Base-by-base conservation (phyloP, 176 grass and related monocot genomes). In the Aegilops tauschii region DNA sequence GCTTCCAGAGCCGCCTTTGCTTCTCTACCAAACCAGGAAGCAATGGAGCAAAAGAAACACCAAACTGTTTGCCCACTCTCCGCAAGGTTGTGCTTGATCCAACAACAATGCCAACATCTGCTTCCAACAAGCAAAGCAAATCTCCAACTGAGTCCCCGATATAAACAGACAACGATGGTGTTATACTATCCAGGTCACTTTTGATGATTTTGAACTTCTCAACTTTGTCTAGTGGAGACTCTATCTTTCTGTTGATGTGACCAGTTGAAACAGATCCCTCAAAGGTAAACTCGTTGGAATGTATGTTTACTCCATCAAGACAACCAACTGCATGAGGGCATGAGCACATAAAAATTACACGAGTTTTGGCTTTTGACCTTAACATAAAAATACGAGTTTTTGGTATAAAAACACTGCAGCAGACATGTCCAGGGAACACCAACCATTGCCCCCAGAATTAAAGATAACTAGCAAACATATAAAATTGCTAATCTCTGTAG, bases 141-240 rank as follows among this genome's bases (percentile, higher is more conserved):
- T 99, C 97, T 83, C 97, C 94, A 69, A 96, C 87, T 1, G 97
- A 94, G 69, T 96, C 97, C 30, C 97, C 97, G 28, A 99, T 94
- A 75, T 96, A 99, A 65, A 99, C 90, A 37, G 97, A 90, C 32
- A 91, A 73, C 28, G 39, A 85, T 50, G 73, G 36, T 12, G 31
- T 9, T 39, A 84, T 69, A 25, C 54, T 79, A 25, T 81, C 85
- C 12, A 65, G 29, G 4, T 81, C 74, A 30, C 32, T 86, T 80
- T 84, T 80, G 63, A 98, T 90, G 81, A 71, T 86, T 77, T 91
- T 98, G 73, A 95, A 98, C 83, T 85, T 84, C 35, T 92, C 86
- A 70, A 91, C 88, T 82, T 96, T 98, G 79, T 96, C 93, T 32
- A 92, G 29, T 13, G 92, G 97, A 45, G 97, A 94, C 77, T 98